Percentiles rank a stretch among this genome's conserved stretches.
Conservation (phyloP, 352 stramenopile species). For the Lagenidium sp. region DNA sequence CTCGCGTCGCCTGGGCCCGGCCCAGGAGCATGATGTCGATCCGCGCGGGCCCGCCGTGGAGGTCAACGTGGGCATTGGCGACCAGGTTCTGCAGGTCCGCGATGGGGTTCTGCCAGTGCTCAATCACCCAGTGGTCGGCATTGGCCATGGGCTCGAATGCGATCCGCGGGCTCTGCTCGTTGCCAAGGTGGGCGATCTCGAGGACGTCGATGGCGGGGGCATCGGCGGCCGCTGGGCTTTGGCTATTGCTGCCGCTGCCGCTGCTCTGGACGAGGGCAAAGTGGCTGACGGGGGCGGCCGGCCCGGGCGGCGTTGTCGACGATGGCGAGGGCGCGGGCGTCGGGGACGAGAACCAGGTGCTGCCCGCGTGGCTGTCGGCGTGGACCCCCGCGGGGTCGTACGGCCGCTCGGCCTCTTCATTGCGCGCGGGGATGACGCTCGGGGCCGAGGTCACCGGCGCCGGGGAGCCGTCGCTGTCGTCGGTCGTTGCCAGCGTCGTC, state of each 20-base stretch:
- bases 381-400: neutral
- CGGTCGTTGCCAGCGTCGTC: no score
- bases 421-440: neutral
- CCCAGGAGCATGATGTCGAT: constrained; percentile 10
- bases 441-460: no score
- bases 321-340: neutral
- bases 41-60: constrained; percentile 2
- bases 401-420: neutral
- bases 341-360: neutral
- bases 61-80: constrained; percentile 9
- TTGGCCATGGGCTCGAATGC: constrained; percentile 14
- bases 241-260: no score
- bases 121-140: constrained; percentile 7
- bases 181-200: constrained; percentile 8
- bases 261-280: no score
- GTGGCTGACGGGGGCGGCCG: neutral
- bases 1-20: neutral
- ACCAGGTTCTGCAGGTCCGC: constrained; percentile 13
- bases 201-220: neutral
- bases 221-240: neutral
- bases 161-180: constrained; percentile 4
- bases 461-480: no score
- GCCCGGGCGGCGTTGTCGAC: neutral
- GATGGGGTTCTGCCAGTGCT: constrained; percentile 15
- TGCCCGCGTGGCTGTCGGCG: no score